Evolutionary conservation across 371 early-diverging fungal genomes (phyloP).

Genomic region (Globomyces sp.): DNA sequence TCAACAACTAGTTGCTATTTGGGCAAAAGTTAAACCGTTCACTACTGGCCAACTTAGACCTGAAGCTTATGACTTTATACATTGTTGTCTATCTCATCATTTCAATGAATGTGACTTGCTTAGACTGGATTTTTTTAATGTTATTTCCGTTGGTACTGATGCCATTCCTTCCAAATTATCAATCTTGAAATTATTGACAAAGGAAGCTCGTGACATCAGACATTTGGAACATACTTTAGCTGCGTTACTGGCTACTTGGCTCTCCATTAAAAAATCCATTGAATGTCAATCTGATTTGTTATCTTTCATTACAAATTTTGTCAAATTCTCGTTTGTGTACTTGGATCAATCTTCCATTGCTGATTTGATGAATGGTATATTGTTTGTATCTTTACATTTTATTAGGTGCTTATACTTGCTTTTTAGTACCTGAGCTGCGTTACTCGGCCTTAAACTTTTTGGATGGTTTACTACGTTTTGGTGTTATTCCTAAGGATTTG

Average conservation of each 20-base stretch:
- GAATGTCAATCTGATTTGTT: constrained; percentile 58
- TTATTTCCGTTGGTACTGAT: constrained; percentile 6
- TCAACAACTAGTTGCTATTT: constrained; percentile 9
- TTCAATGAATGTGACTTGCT: constrained; percentile 13
- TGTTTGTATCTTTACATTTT: constrained; percentile 31
- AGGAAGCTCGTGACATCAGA: constrained; percentile 69
- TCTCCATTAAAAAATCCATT: constrained; percentile 42
- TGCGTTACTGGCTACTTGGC: constrained; percentile 58
- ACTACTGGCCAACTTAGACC: constrained; percentile 13
- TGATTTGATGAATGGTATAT: constrained; percentile 47
- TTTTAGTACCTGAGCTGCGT: constrained; percentile 31
- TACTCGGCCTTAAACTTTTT: constrained; percentile 54
- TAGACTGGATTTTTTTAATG: constrained; percentile 10
- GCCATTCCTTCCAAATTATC: constrained; percentile 8
- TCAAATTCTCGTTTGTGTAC: constrained; percentile 68
- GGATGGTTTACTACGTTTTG: constrained; percentile 69
- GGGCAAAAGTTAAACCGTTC: constrained; percentile 9
- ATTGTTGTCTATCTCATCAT: constrained; percentile 3
- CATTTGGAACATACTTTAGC: constrained; percentile 69
- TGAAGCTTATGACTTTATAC: constrained; percentile 14
- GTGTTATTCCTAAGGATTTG: constrained; percentile 62
- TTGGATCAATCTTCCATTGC: constrained; percentile 64
- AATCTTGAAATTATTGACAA: constrained; percentile 49
- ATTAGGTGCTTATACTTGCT: background rate
- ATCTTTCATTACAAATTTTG: constrained; percentile 44